Evolutionary conservation across 208 protist genomes (phyloP), one percentile per base, ranked within the genome.

Genomic region (Trypanosoma theileri): DNA sequence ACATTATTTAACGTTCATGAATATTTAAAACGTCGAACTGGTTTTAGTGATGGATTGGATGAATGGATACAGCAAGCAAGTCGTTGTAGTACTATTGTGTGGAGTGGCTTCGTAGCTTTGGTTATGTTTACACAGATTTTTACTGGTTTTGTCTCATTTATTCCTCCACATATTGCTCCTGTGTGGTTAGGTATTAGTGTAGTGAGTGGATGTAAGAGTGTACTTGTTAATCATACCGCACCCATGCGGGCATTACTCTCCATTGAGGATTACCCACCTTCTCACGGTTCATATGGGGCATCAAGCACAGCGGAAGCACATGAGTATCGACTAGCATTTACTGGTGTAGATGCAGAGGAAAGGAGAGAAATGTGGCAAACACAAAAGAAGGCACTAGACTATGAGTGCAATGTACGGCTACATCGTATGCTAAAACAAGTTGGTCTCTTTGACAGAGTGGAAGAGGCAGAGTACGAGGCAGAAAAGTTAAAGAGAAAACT

Each of bases 321-420:
- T 68, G 83, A 89, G 73, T 89, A 90, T 70, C 79, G 85, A 17
- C 79, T 93, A 22, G 79, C 75, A 66, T 87, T 93, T 70, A 86
- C 77, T 28, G 77, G 86, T 51, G 80, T 85, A 4, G 86, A 93
- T 51, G 75, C 69, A 31, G 88, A 91, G 59, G 90, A 93, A 63
- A 69, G 77, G 64, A 77, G 74, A 4, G 71, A 84, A 41, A 82
- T 86, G 66, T 96, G 90, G 90, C 67, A 80, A 35, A 82, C 69
- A 24, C 86, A 92, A 67, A 93, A 93, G 68, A 80, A 80, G 24
- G 82, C 84, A 11, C 66, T 96, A 0, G 90, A 96, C 50, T 96
- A 92, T 64, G 90, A 96, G 72, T 96, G 87, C 58, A 89, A 92
- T 63, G 73, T 93, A 17, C 87, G 87, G 21, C 69, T 96, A 14